Percentiles rank a stretch among this genome's conserved stretches.
Evolutionary conservation across 2,329 filamentous ascomycete species (phyloP).

Genomic region (Teratosphaeria destructans): DNA sequence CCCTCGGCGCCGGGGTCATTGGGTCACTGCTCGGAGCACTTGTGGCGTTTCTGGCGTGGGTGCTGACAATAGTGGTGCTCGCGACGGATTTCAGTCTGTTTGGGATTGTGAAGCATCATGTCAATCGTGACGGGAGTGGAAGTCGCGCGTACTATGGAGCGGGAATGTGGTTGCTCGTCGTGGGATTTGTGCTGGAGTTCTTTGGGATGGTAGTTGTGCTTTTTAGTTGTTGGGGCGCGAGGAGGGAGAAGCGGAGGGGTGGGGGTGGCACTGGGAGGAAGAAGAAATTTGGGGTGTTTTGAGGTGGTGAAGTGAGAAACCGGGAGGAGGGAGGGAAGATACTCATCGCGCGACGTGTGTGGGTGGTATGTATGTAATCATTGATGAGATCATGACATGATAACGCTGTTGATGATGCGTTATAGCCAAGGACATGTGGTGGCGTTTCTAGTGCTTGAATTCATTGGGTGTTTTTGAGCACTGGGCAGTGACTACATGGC

Average conservation of each 20-base stretch:
- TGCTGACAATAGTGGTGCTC: constrained; percentile 40
- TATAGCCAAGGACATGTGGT: too few species aligned
- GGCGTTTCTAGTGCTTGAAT: too few species aligned
- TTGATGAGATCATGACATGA: too few species aligned
- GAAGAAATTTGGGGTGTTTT: neutral
- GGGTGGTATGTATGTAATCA: too few species aligned
- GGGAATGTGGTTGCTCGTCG: constrained; percentile 51
- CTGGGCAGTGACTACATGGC: too few species aligned
- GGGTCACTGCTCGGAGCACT: constrained; percentile 44
- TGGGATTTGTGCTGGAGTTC: constrained; percentile 44
- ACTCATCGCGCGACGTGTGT: neutral
- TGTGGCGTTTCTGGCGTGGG: constrained; percentile 40
- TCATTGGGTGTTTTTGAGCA: too few species aligned
- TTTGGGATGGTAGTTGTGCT: constrained; percentile 49
- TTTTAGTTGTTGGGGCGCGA: constrained; percentile 33
- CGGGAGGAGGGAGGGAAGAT: neutral
- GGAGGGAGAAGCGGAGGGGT: constrained; percentile 14
- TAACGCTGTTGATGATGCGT: too few species aligned
- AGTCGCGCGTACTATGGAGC: constrained; percentile 41
- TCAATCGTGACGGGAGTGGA: constrained; percentile 36
- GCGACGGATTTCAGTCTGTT: constrained; percentile 50
- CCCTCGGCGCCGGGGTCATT: constrained; percentile 40
- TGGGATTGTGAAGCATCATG: constrained; percentile 41
- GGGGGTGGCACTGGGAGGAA: neutral
- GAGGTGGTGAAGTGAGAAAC: neutral